Percentiles rank a stretch among this genome's conserved stretches.
Evolutionary conservation across 495 filamentous ascomycete genomes (phyloP).

Genomic region (Tuber umbilicatum): DNA sequence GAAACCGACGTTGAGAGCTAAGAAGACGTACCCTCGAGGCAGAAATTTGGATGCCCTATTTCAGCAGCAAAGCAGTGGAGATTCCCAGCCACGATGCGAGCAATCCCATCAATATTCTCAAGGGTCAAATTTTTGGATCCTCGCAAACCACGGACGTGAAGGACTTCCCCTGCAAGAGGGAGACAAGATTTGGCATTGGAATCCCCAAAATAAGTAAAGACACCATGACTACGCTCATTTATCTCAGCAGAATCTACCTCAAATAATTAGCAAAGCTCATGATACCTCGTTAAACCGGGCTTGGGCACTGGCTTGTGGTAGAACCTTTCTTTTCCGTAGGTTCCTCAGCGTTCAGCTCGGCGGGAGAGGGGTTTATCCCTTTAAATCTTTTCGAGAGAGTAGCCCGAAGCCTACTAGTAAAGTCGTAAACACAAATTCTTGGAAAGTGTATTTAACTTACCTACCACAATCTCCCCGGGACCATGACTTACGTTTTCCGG

Average conservation of each 20-base stretch:
- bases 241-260: background rate
- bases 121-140: conserved; percentile 26
- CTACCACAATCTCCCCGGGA: background rate
- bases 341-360: background rate
- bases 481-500: background rate
- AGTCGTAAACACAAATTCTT: background rate
- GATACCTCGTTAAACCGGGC: background rate
- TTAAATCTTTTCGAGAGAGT: background rate
- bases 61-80: conserved; percentile 25
- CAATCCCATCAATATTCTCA: conserved; percentile 23
- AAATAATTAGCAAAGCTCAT: background rate
- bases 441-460: background rate
- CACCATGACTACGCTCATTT: background rate
- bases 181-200: conserved; percentile 10
- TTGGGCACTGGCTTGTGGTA: background rate
- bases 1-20: background rate
- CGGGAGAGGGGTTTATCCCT: background rate
- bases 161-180: conserved; percentile 19
- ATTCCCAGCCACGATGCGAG: conserved; percentile 23
- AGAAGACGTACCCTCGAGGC: conserved; percentile 13
- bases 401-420: background rate
- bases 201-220: conserved; percentile 18
- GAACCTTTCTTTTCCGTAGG: background rate
- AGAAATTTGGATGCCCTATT: conserved; percentile 22
- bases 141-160: conserved; percentile 22